Percentiles rank a stretch among this genome's conserved stretches.
Evolutionary conservation across 495 filamentous ascomycete genomes (phyloP).

Genomic region (Lasiosphaeria hispida): DNA sequence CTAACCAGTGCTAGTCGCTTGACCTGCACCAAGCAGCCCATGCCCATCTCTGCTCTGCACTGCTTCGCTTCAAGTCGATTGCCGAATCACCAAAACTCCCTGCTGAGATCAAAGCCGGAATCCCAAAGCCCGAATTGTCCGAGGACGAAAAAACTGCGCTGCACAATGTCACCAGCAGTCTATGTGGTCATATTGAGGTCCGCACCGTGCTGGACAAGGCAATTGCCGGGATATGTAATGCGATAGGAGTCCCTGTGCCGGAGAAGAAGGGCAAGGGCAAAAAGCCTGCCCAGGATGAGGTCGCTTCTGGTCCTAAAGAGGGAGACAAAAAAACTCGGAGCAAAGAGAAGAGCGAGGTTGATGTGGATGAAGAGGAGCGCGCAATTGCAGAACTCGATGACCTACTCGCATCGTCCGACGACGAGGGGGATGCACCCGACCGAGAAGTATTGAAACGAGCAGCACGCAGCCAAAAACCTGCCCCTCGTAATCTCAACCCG

Average conservation of each 20-base stretch:
- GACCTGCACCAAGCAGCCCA: slow-evolving; percentile 64
- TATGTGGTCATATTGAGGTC: slow-evolving; percentile 75
- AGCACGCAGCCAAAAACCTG: slow-evolving; percentile 16
- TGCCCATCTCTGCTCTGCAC: slow-evolving; percentile 69
- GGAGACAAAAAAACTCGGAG: slow-evolving; percentile 21
- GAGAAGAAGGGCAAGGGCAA: slow-evolving; percentile 33
- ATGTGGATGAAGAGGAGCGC: slow-evolving; percentile 16
- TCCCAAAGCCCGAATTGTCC: slow-evolving; percentile 45
- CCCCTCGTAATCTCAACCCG: slow-evolving; percentile 4
- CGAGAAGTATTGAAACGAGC: background rate
- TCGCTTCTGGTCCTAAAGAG: background rate
- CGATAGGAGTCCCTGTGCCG: slow-evolving; percentile 58
- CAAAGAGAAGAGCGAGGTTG: slow-evolving; percentile 22
- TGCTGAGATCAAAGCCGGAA: slow-evolving; percentile 49
- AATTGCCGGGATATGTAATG: slow-evolving; percentile 58
- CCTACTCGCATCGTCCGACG: slow-evolving; percentile 4
- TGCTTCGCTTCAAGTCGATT: slow-evolving; percentile 71
- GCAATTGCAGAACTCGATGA: slow-evolving; percentile 8
- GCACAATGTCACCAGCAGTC: slow-evolving; percentile 74
- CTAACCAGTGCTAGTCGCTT: slow-evolving; percentile 38
- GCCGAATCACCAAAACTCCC: slow-evolving; percentile 49
- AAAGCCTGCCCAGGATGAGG: slow-evolving; percentile 7
- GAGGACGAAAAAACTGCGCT: slow-evolving; percentile 46
- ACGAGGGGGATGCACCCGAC: background rate
- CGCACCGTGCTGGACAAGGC: slow-evolving; percentile 63